These are phyloP conservation scores for Curvularia hawaiiensis DNA, from an alignment of 2,329 filamentous ascomycete genomes.

Conservation along the genomic window DNA sequence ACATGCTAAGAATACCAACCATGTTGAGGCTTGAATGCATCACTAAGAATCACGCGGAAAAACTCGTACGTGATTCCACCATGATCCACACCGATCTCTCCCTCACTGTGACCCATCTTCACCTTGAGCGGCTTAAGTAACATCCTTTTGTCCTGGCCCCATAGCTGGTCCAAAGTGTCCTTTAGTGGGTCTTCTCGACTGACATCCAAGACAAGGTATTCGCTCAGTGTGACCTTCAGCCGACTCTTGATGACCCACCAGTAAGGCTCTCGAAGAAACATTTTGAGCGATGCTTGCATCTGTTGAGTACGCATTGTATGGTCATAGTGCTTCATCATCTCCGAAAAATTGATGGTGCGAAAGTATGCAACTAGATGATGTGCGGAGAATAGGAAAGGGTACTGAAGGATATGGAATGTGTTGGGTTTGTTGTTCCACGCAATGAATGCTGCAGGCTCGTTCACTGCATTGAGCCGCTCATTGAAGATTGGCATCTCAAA, in stretches of 20 bases:
- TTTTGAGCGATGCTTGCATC: slow-evolving; percentile 34
- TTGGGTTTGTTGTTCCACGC: slow-evolving; percentile 67
- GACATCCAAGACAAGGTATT: slow-evolving; percentile 53
- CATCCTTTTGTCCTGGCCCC: slow-evolving; percentile 82
- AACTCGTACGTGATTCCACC: slow-evolving; percentile 97
- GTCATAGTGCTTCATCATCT: slow-evolving; percentile 82
- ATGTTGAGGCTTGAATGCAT: slow-evolving; percentile 78
- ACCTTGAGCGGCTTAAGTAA: slow-evolving; percentile 86
- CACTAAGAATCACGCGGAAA: slow-evolving; percentile 81
- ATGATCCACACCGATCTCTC: slow-evolving; percentile 90
- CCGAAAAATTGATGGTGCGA: slow-evolving; percentile 82
- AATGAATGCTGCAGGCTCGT: slow-evolving; percentile 71
- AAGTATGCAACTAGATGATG: slow-evolving; percentile 81
- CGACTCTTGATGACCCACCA: slow-evolving; percentile 36
- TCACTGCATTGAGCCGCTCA: slow-evolving; percentile 74
- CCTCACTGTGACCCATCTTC: slow-evolving; percentile 76
- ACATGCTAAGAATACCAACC: slow-evolving; percentile 52
- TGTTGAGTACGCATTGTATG: slow-evolving; percentile 35
- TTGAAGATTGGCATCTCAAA: slow-evolving; percentile 79
- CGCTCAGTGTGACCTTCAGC: slow-evolving; percentile 43
- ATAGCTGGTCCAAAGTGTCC: slow-evolving; percentile 77
- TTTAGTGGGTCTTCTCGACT: slow-evolving; percentile 49
- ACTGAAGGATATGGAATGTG: slow-evolving; percentile 76
- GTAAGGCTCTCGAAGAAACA: slow-evolving; percentile 31
- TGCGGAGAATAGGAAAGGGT: slow-evolving; percentile 78